Evolutionary conservation across 116 monocot genomes (phyloP), one percentile per base, ranked within the genome.

Genomic region (Papilionanthe hybrid): DNA sequence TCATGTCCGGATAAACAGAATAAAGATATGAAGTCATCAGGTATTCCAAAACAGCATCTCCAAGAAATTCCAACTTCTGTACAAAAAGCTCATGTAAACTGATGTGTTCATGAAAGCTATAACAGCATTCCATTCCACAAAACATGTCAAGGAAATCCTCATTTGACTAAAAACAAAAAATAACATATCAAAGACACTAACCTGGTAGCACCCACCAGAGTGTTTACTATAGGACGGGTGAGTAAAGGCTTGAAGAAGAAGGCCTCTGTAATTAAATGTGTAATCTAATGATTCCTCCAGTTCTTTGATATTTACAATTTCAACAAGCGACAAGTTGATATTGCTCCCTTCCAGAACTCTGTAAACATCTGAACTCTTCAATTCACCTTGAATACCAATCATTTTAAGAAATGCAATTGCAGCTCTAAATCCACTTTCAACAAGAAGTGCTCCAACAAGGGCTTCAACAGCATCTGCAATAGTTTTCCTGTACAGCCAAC

Each of bases 11-110:
- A 83, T 90, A 98, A 82, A 47, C 83, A 32, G 98, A 93, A 86
- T 89, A 94, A 22, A 98, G 56, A 42, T 94, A 98, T 25, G 98
- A 94, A 2, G 91, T 93, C 78, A 98, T 90, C 90, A 98, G 80
- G 83, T 94, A 98, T n/a, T 98, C 98, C 82, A 98, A 84, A 42
- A 98, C 93, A 79, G 98, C 94, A 90, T 98, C 98, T 23, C 98
- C 98, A 83, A 98, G 90, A 86, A 93, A 98, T 89, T 98, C 98
- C 82, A 94, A 72, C 57, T 88, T 91, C 98, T 98, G 94, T 41
- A 77, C 23, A 72, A 75, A 77, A 66, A 58, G 11, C 37, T 42
- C 37, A 41, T 10, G 37, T 12, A 37, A n/a, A 47, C 15, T 79
- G 72, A 30, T 20, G 41, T 8, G 22, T 50, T 28, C 19, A 9